Evolutionary conservation across 179 eudicot species (phyloP), one percentile per base, ranked within the genome.

Genomic region (Sideroxylon spinosum): DNA sequence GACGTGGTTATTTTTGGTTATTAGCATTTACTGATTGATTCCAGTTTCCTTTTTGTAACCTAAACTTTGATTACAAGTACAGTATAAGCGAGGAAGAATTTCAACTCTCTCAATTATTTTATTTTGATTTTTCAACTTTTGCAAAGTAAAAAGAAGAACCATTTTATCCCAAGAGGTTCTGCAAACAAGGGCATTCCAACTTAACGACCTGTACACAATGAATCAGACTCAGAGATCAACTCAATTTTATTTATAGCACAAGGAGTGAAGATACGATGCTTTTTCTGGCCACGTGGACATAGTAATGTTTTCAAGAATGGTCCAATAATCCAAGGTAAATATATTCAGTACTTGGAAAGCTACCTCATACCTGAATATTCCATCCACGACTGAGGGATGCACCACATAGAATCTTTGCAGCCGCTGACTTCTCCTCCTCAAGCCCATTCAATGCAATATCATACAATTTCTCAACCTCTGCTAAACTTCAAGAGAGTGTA

Each of bases 331-430:
- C 7, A 44, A 44, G 49, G 22, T 22, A 1, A 73, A 52, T 20
- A 55, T 55, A 73, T 37, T 37, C 61, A 57, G 76, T 55, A 22
- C 17, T 48, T 20, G 16, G 62, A 78, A 9, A 37, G 64, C 2
- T 37, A 37, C 44, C 44, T 37, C 12, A 29, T 76, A 85, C 88
- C 85, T 85, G 88, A 60, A 85, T 81, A 85, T 85, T 85, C 88
- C 88, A 85, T 64, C 86, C 88, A 57, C 77, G 74, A 78, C 78
- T 78, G 11, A 85, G 83, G 16, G 88, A 83, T 55, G 88, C 88
- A 57, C 88, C 88, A 78, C 88, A 85, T 23, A 85, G 77, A 68
- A 85, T 83, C 77, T 74, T 82, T 50, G 88, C 88, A 80, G 88
- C 88, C 32, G 84, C 78, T 53, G 76, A 60, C 62, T 81, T 80